These are phyloP conservation scores for Hippophae tibetana DNA, from an alignment of 306 rosid genomes.

Conservation along the genomic window DNA sequence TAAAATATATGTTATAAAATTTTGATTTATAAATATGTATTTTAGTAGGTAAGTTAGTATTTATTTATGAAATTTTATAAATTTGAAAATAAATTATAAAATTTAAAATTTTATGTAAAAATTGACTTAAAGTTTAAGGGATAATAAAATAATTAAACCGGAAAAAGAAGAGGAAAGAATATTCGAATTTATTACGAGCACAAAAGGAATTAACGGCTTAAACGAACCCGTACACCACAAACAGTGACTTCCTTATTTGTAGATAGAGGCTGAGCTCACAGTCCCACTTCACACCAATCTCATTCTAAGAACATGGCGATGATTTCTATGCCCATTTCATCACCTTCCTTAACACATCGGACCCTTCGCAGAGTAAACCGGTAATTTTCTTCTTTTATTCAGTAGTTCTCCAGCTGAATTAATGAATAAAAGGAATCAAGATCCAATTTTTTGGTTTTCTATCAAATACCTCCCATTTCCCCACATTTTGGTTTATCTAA, in stretches of 20 bases:
- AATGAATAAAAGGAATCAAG: background rate
- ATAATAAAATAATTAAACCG: no score
- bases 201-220: no score
- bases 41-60: no score
- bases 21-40: no score
- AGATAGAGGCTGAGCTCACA: background rate
- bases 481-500: background rate
- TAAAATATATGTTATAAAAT: no score
- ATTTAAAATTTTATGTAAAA: no score
- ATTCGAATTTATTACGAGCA: no score
- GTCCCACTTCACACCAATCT: background rate
- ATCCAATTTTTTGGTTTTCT: background rate
- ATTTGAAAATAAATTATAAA: no score
- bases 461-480: background rate
- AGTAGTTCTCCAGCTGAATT: background rate
- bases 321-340: slow-evolving; percentile 37
- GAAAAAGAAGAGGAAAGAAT: no score
- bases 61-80: no score
- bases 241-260: background rate
- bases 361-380: slow-evolving; percentile 35
- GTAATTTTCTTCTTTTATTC: slow-evolving; percentile 24
- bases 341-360: slow-evolving; percentile 31
- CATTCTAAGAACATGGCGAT: slow-evolving; percentile 32
- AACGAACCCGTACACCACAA: background rate
- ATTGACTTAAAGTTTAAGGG: no score